Percentiles rank a stretch among this genome's conserved stretches.
These are phyloP conservation scores for Pyronema omphalodes DNA, from an alignment of 495 filamentous ascomycete species.

Conservation along the genomic window DNA sequence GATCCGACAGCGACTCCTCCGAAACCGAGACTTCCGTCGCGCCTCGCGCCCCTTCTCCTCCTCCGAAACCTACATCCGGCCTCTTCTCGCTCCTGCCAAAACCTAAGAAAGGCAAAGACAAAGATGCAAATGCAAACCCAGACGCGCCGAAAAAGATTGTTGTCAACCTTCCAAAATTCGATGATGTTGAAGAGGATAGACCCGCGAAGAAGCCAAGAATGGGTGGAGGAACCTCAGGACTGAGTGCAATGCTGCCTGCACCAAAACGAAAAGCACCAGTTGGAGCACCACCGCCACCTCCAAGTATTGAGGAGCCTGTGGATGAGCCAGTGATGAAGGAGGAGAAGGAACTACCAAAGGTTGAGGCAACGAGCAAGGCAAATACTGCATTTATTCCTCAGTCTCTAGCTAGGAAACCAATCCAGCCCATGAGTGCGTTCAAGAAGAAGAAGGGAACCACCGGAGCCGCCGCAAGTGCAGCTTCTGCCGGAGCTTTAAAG, in stretches of 20 bases:
- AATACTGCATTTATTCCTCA: conserved; percentile 19
- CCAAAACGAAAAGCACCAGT: conserved; percentile 11
- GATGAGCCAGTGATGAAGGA: neutral
- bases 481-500: neutral
- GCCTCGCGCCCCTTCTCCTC: neutral
- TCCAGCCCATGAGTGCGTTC: conserved; percentile 20
- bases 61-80: neutral
- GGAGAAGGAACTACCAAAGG: neutral
- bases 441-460: conserved; percentile 4
- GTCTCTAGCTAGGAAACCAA: conserved; percentile 20
- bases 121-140: conserved; percentile 4
- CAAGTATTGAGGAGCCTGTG: neutral
- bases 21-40: conserved; percentile 9
- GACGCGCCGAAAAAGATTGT: conserved; percentile 20
- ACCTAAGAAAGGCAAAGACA: conserved; percentile 12
- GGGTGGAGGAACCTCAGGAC: conserved; percentile 10
- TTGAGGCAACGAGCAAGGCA: neutral
- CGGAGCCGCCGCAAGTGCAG: neutral
- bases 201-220: conserved; percentile 14
- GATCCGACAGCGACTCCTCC: conserved; percentile 18
- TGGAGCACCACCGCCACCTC: neutral
- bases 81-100: conserved; percentile 19
- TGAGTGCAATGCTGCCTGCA: conserved; percentile 21
- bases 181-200: conserved; percentile 9
- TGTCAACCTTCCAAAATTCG: conserved; percentile 20